Evolutionary conservation across 2,329 filamentous ascomycete genomes (phyloP).

Genomic region (Xylariaceae sp.): DNA sequence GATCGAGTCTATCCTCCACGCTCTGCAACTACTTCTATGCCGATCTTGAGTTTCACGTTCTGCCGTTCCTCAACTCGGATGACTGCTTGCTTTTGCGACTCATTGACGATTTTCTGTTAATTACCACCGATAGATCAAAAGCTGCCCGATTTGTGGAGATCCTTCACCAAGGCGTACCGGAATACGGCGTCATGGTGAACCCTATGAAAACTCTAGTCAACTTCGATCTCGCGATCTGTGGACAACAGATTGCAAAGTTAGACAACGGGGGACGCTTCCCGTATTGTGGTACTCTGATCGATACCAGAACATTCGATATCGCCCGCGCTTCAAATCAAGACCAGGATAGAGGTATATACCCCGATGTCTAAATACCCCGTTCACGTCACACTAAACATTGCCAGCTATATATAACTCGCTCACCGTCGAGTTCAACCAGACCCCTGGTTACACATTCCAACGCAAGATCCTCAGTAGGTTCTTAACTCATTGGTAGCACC

Average conservation of each 20-base stretch:
- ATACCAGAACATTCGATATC: conserved; percentile 71
- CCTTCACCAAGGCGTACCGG: conserved; percentile 75
- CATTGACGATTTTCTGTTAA: conserved; percentile 89
- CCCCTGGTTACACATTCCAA: conserved; percentile 73
- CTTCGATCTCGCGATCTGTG: conserved; percentile 63
- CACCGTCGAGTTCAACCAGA: conserved; percentile 70
- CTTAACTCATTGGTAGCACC: not conserved
- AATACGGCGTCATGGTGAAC: conserved; percentile 78
- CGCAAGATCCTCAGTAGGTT: conserved; percentile 68
- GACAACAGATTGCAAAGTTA: conserved; percentile 47
- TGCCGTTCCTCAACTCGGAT: conserved; percentile 59
- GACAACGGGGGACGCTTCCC: conserved; percentile 57
- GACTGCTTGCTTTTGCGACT: conserved; percentile 71
- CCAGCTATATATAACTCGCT: conserved; percentile 63
- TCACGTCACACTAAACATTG: conserved; percentile 13
- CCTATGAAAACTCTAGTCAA: conserved; percentile 77
- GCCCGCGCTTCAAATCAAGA: conserved; percentile 51
- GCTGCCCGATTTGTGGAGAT: conserved; percentile 68
- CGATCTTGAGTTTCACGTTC: conserved; percentile 66
- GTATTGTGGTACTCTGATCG: conserved; percentile 79
- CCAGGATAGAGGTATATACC: conserved; percentile 43
- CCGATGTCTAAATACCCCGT: conserved; percentile 27
- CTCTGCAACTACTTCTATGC: conserved; percentile 97
- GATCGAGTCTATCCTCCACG: conserved; percentile 79
- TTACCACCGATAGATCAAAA: conserved; percentile 65